phyloP scores from a whole-genome alignment of 108 stramenopile species.

The Cyclotella atomus region DNA sequence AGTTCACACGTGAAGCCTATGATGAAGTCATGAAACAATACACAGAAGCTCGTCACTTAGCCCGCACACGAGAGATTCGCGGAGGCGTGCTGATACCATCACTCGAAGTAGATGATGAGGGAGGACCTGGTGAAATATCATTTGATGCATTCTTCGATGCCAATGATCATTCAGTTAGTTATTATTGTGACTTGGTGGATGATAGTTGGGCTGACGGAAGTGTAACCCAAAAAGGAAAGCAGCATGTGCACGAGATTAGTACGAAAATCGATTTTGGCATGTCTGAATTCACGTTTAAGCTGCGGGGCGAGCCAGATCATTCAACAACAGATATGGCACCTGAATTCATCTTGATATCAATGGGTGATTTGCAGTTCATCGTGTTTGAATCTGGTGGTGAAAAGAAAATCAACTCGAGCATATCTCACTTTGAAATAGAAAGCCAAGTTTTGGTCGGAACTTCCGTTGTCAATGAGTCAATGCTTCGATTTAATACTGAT shows the following conservation, averaged over 20 bases:
- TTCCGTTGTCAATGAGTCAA: constrained; percentile 18
- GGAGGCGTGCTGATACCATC: constrained; percentile 76
- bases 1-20: constrained; percentile 60
- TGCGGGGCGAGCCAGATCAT: constrained; percentile 1
- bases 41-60: constrained; percentile 67
- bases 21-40: constrained; percentile 81
- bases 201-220: constrained; percentile 24
- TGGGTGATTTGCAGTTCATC: constrained; percentile 58
- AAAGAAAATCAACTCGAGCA: constrained; percentile 45
- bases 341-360: constrained; percentile 63
- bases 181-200: constrained; percentile 52
- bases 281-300: constrained; percentile 54
- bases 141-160: constrained; percentile 89
- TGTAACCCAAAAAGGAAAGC: neutral
- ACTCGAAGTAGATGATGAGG: constrained; percentile 55
- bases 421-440: constrained; percentile 76
- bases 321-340: constrained; percentile 9
- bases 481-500: constrained; percentile 33
- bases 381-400: constrained; percentile 24
- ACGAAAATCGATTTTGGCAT: constrained; percentile 65
- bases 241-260: constrained; percentile 35
- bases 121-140: constrained; percentile 43
- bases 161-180: constrained; percentile 73
- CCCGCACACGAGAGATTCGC: constrained; percentile 64
- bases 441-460: constrained; percentile 38